Evolutionary conservation across 768 basidiomycete genomes (phyloP).

Genomic region (Mrakia blollopis): DNA sequence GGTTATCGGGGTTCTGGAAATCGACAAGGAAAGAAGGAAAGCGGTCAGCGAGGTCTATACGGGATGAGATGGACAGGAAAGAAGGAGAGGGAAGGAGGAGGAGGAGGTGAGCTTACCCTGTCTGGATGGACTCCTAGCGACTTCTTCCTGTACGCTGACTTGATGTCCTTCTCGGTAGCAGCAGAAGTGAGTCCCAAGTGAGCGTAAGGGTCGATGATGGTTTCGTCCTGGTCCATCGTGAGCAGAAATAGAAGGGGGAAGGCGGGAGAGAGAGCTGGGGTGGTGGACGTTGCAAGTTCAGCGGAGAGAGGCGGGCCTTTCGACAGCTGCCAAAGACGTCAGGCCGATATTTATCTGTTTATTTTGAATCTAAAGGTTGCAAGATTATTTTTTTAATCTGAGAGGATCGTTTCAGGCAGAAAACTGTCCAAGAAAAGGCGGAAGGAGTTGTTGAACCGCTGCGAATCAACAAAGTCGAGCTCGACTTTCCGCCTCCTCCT

Average conservation of each 20-base stretch:
- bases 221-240: slow-evolving; percentile 22
- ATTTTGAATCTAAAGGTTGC: too few species aligned
- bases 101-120: slow-evolving; percentile 19
- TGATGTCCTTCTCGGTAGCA: slow-evolving; percentile 33
- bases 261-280: background rate
- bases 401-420: too few species aligned
- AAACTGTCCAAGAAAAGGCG: too few species aligned
- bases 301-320: too few species aligned
- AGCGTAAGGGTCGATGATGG: slow-evolving; percentile 31
- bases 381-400: too few species aligned
- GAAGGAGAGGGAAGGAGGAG: background rate
- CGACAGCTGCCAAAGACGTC: too few species aligned
- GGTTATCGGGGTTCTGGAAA: slow-evolving; percentile 31
- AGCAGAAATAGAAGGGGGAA: background rate
- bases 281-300: background rate
- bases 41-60: background rate
- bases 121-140: slow-evolving; percentile 30
- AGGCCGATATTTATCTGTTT: too few species aligned
- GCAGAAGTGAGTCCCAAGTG: slow-evolving; percentile 20
- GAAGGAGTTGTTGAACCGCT: too few species aligned
- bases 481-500: too few species aligned
- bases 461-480: too few species aligned
- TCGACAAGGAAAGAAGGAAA: background rate
- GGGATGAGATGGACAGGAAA: background rate
- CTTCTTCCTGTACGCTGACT: slow-evolving; percentile 31